Percentiles rank a stretch among this genome's conserved stretches.
phyloP scores from a whole-genome alignment of 2,329 filamentous ascomycete genomes.

The Emmonsia crescens region DNA sequence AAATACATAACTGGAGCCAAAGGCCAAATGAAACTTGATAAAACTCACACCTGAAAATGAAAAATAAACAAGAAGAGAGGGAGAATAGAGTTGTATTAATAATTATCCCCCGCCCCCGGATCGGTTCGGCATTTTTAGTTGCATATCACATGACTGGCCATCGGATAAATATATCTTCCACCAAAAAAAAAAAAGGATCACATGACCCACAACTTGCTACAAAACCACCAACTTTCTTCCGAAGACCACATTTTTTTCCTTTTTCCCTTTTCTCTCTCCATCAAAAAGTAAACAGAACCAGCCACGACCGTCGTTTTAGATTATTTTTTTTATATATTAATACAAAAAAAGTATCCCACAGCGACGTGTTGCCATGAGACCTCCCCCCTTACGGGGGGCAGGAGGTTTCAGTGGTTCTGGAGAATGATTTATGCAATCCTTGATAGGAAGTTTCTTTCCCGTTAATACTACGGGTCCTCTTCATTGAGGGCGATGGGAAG shows the following conservation, averaged over 20 bases:
- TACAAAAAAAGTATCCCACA: conserved; percentile 33
- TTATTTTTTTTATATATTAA: conserved; percentile 16
- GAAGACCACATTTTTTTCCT: conserved; percentile 11
- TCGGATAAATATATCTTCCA: conserved; percentile 16
- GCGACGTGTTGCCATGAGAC: conserved; percentile 58
- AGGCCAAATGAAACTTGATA: neutral
- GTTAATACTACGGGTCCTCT: conserved; percentile 49
- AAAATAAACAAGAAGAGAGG: neutral
- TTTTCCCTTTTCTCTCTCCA: conserved; percentile 38
- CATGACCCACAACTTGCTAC: conserved; percentile 21
- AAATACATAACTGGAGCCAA: neutral
- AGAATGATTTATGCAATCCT: conserved; percentile 47
- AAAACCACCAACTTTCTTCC: conserved; percentile 15
- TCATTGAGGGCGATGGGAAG: conserved; percentile 58
- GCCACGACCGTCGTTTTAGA: conserved; percentile 57
- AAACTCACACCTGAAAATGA: neutral
- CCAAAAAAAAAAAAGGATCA: conserved; percentile 14
- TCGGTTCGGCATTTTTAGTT: neutral
- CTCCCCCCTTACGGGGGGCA: conserved; percentile 29
- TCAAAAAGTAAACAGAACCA: conserved; percentile 51
- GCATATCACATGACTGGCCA: neutral
- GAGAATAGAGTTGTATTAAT: neutral
- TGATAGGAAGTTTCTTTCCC: conserved; percentile 61
- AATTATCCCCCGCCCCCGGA: neutral
- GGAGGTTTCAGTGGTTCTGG: conserved; percentile 52